Conservation (phyloP, 176 grass and related monocot species). For the Zoysia pacifica region DNA sequence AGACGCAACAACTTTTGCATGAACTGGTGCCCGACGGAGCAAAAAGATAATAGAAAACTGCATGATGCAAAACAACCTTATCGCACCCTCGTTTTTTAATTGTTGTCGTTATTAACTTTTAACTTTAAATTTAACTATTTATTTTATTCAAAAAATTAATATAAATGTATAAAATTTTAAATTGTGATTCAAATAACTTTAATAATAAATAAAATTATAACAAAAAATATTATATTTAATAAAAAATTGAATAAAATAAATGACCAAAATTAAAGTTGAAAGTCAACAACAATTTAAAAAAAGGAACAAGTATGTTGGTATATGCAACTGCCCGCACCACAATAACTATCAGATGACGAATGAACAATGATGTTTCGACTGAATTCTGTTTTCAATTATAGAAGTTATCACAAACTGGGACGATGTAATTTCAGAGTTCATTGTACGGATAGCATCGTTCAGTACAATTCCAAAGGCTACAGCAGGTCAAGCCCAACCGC, state of each 20-base stretch:
- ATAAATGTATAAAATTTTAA: no score
- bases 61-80: constrained; percentile 6
- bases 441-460: not conserved
- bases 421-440: not conserved
- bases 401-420: not conserved
- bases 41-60: not conserved
- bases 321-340: not conserved
- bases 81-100: not conserved
- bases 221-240: no score
- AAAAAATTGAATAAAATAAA: no score
- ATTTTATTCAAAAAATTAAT: no score
- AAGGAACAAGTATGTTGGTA: not conserved
- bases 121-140: no score
- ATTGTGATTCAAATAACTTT: no score
- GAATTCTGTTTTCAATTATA: not conserved
- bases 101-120: no score
- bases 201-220: no score
- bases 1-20: not conserved
- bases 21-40: not conserved
- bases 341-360: not conserved
- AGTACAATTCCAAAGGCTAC: constrained; percentile 13
- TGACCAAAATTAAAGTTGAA: no score
- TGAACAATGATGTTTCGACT: not conserved
- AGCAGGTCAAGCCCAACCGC: not conserved
- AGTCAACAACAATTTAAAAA: no score